Evolutionary conservation across 1,139 yeast genomes (phyloP).

Genomic region (Casaregolazyma suthepensis): DNA sequence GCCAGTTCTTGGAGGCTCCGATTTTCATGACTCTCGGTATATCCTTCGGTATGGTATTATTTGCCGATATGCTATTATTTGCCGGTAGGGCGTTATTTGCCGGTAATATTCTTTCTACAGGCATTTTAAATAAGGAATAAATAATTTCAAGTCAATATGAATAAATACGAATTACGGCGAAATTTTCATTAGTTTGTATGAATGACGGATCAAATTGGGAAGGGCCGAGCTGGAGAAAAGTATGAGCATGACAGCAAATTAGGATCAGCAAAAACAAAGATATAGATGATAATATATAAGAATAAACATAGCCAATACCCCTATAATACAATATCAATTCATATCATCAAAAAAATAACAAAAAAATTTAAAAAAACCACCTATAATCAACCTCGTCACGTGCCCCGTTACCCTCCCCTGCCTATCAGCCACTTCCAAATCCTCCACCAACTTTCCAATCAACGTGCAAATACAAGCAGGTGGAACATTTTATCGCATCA

Average conservation of each 20-base stretch:
- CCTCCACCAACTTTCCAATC: background rate
- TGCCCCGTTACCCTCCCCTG: background rate
- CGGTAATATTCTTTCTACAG: background rate
- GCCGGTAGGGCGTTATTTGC: background rate
- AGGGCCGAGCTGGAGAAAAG: background rate
- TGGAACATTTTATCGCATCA: background rate
- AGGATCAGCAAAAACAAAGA: too few species aligned
- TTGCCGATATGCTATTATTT: background rate
- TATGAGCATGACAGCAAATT: too few species aligned
- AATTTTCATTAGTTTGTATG: background rate
- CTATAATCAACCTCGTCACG: background rate
- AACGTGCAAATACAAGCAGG: background rate
- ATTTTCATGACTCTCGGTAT: constrained; percentile 6
- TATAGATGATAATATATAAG: background rate
- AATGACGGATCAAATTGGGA: background rate
- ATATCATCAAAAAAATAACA: too few species aligned
- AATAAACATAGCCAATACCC: background rate
- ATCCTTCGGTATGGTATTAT: background rate
- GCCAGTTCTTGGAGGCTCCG: constrained; percentile 73
- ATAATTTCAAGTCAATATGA: background rate
- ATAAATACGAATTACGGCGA: background rate
- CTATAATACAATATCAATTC: too few species aligned
- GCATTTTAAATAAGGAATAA: background rate
- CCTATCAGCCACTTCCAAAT: background rate
- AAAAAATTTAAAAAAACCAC: too few species aligned